Evolutionary conservation across 495 filamentous ascomycete genomes (phyloP), one percentile per base, ranked within the genome.

Genomic region (Podospora sp.): DNA sequence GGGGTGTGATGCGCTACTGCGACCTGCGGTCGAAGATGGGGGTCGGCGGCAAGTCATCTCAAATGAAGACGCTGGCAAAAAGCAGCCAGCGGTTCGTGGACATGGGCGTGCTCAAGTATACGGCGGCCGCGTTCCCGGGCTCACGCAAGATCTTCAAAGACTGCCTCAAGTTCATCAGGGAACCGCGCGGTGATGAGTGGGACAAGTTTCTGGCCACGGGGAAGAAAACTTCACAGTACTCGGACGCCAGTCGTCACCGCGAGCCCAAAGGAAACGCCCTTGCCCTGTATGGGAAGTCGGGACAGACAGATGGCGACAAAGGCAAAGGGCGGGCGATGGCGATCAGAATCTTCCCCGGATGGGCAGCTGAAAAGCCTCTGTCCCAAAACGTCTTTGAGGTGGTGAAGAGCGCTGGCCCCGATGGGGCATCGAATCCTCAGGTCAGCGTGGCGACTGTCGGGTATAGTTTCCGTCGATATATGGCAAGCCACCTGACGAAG

Each of bases 141-240:
- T 73, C 74, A 16, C 77, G 76, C 63, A 82, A 80, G 55, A 72
- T 85, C 36, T 84, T 80, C 74, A 83, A 83, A 56, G 81, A 85
- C 68, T 94, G 92, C 67, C 80, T 96, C 36, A 89, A 90, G 75
- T 90, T 92, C 40, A 66, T 94, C 22, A 85, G 92, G 21, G 90
- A 92, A n/a, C 91, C 91, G 16, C 86, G 83, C 6, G 76, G 84
- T 16, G 83, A 85, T 12, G 92, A 96, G 69, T 81, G 87, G 75
- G 80, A 85, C 21, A 80, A 82, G 64, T 87, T 90, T 60, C 77
- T 79, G 11, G 72, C 74, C 6, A 76, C 74, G 0, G 77, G 78
- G 5, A 80, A 77, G 57, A 77, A 75, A 60, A 76, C 74, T 0
- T 76, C 76, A 1, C 71, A 71, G 58, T 78, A 78, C 36, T 76